Base-by-base conservation (phyloP, 2,329 filamentous ascomycete species). In the Aspergillus sp. region DNA sequence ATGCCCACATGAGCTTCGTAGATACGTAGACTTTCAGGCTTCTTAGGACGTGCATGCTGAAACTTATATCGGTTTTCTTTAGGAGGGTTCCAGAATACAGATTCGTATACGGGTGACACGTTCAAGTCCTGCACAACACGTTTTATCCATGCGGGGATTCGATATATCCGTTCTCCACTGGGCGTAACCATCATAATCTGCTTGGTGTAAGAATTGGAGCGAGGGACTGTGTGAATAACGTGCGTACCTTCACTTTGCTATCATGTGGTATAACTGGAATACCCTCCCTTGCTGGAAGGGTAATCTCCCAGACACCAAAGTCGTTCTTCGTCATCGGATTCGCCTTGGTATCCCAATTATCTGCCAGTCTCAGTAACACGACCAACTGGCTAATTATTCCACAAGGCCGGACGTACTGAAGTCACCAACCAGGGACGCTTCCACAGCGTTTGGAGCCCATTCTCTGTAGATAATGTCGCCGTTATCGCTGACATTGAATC, bases 1-100 rank as follows among this genome's bases (percentile, higher is more conserved):
- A 99, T 99, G 51, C 95, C 95, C 43, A 99, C 92, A 70, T 99
- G 95, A n/a, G 95, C 95, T 77, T 99, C 95, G 76, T 99, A 99
- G 58, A 99, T 92, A 51, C 95, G 88, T n/a, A 85, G 86, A 68
- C 92, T 96, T 57, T 81, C 75, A 1, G 95, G 95, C 80, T 93
- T 96, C 73, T 87, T 86, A 6, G 93, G 95, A 51, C 89, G 84
- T 47, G 84, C 68, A 74, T 98, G 85, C 79, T 96, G 93, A 83
- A 96, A 96, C 55, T 84, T 80, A 73, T 98, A 98, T 69, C 80
- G 85, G 70, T 96, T 86, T 40, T 81, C 78, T 49, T 82, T 75
- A 3, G 92, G 91, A 35, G 95, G 95, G 72, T 98, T 97, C 95
- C 95, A 99, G 79, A 99, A 97, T 52, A 91, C 86, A 23, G 91